Conservation (phyloP, 805 yeast genomes). For the Saccharomyces cerevisiae region DNA sequence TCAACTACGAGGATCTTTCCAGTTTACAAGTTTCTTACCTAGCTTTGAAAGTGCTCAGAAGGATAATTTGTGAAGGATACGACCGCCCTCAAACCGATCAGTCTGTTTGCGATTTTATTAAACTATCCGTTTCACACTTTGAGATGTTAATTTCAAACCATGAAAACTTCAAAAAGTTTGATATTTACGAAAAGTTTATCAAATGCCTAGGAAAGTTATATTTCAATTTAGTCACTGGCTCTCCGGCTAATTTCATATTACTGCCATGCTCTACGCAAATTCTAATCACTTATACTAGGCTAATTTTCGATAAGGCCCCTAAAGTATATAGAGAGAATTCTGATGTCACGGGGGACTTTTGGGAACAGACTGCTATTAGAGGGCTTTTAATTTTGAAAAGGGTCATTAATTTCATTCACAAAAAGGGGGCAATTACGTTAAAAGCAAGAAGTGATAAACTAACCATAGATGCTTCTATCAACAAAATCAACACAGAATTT, state of each 20-base stretch:
- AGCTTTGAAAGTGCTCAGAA: slow-evolving; percentile 63
- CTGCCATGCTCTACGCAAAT: slow-evolving; percentile 57
- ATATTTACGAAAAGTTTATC: slow-evolving; percentile 56
- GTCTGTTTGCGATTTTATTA: slow-evolving; percentile 51
- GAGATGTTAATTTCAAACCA: slow-evolving; percentile 47
- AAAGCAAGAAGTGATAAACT: slow-evolving; percentile 57
- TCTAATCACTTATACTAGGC: slow-evolving; percentile 48
- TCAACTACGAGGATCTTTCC: slow-evolving; percentile 33
- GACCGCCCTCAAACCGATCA: slow-evolving; percentile 57
- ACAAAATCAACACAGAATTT: slow-evolving; percentile 42
- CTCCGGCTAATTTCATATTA: slow-evolving; percentile 64
- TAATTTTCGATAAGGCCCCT: slow-evolving; percentile 59
- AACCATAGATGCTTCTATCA: slow-evolving; percentile 53
- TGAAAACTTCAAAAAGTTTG: slow-evolving; percentile 37
- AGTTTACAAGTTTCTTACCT: slow-evolving; percentile 70
- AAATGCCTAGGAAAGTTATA: slow-evolving; percentile 71
- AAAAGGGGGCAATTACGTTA: slow-evolving; percentile 58
- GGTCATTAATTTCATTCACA: slow-evolving; percentile 51
- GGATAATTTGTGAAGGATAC: slow-evolving; percentile 69
- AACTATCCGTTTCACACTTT: slow-evolving; percentile 49
- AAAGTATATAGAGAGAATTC: slow-evolving; percentile 47
- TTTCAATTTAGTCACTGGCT: slow-evolving; percentile 45
- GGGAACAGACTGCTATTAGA: slow-evolving; percentile 68
- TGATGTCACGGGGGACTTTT: slow-evolving; percentile 49
- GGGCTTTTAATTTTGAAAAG: slow-evolving; percentile 57